These are phyloP conservation scores for Smallanthus sonchifolius DNA, from an alignment of 129 eudicot species.

Conservation along the genomic window DNA sequence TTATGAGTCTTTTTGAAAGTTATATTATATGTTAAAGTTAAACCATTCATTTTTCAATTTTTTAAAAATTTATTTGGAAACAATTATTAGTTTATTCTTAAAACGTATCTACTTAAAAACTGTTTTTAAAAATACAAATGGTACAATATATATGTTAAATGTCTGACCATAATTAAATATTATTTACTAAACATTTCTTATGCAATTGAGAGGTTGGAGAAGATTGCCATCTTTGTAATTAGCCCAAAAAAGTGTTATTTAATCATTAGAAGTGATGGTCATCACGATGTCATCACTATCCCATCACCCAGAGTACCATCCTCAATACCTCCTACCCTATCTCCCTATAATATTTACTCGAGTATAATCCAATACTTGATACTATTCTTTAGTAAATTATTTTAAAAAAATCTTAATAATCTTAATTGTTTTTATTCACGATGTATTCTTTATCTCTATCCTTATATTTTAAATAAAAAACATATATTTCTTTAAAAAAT, in stretches of 20 bases:
- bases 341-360: background rate
- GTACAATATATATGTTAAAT: background rate
- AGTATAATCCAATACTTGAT: background rate
- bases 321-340: background rate
- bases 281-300: slow-evolving; percentile 26
- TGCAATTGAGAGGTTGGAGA: background rate
- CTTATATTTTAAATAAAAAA: too few relatives aligned
- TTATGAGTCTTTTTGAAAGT: too few relatives aligned
- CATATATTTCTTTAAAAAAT: too few relatives aligned
- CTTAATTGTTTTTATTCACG: too few relatives aligned
- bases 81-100: too few relatives aligned
- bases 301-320: slow-evolving; percentile 31
- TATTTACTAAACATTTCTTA: background rate
- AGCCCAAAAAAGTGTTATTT: slow-evolving; percentile 15
- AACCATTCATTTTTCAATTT: too few relatives aligned
- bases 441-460: too few relatives aligned
- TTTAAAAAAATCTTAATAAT: too few relatives aligned
- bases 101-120: too few relatives aligned
- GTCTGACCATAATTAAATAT: background rate
- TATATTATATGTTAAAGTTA: too few relatives aligned
- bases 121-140: too few relatives aligned
- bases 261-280: slow-evolving; percentile 19
- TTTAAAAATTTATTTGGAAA: too few relatives aligned
- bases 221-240: slow-evolving; percentile 17
- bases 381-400: background rate